Base-by-base conservation (phyloP, 495 filamentous ascomycete species). In the Tuber magnatum region DNA sequence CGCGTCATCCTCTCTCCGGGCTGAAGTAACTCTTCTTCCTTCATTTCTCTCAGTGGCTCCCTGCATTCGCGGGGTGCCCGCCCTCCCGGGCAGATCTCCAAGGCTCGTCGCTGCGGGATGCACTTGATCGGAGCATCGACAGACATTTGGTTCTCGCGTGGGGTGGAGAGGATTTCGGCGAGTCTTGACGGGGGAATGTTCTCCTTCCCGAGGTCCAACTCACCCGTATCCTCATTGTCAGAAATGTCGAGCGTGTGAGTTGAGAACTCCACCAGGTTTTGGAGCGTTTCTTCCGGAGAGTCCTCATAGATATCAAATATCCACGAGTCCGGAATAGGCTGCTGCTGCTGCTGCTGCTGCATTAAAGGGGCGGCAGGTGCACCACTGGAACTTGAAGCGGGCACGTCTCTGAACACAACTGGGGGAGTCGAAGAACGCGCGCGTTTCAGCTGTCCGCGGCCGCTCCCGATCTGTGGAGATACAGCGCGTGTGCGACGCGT, bases 301-400 rank as follows among this genome's bases (percentile, higher is more conserved):
- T 99, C 95, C 82, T 97, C 94, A 81, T 99, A 90, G 83, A 99
- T 98, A 65, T 93, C 90, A 83, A 98, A 98, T 85, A 91, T 91
- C 94, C 94, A 97, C 24, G 88, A 88, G 38, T 89, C 88, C 39
- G 87, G 89, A 4, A 65, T 65, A 28, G 56, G 28, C 14, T 65
- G 56, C 35, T 65, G 28, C 56, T 35, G 56, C 68, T n/a, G n/a
- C n/a, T 61, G 51, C 32, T 65, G 28, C 56, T 35, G 56, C 68
- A 85, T 83, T 71, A 87, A 86, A 20, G 87, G 74, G 40, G 78
- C 71, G 61, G 43, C 41, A 41, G 51, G 70, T 14, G 35, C 44
- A 1, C 68, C 77, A 43, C 69, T 75, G 73, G 71, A 77, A 24
- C 32, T 79, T 69, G 79, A 56, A 72, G 77, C n/a, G 40, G n/a